phyloP scores from a whole-genome alignment of 345 rosid genomes.

The Citrus hindsii region DNA sequence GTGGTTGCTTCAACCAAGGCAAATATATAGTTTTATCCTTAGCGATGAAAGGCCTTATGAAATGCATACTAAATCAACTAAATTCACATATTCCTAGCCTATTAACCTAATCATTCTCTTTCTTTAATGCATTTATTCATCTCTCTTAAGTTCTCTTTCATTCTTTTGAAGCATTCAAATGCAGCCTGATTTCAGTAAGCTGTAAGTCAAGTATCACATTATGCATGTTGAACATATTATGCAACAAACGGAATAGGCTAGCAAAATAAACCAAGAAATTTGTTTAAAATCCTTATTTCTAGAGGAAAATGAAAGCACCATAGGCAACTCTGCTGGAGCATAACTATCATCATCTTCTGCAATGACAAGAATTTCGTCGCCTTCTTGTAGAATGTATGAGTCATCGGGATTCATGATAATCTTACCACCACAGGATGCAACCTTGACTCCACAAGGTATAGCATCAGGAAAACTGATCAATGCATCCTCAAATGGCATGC shows the following conservation, averaged over 20 bases:
- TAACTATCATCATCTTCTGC: conserved; percentile 80
- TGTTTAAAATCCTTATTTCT: conserved; percentile 13
- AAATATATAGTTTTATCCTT: not conserved
- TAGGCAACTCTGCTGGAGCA: conserved; percentile 57
- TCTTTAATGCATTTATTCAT: not conserved
- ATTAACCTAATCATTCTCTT: not conserved
- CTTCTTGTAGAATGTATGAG: conserved; percentile 58
- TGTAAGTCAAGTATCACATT: not conserved
- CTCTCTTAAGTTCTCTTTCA: not conserved
- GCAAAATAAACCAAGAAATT: not conserved
- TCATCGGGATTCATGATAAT: conserved; percentile 73
- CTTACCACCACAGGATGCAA: conserved; percentile 61
- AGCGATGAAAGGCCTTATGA: not conserved
- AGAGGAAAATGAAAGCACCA: conserved; percentile 53
- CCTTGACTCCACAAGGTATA: conserved; percentile 75
- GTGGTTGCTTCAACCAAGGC: not conserved
- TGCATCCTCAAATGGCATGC: conserved; percentile 67
- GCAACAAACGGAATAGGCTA: not conserved
- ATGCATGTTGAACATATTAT: not conserved
- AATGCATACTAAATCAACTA: not conserved
- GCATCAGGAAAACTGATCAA: conserved; percentile 74
- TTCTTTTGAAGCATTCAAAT: not conserved
- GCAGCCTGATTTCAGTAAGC: conserved; percentile 9
- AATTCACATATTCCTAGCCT: not conserved
- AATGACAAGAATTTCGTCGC: conserved; percentile 76